Percentiles rank a stretch among this genome's conserved stretches.
Conservation (phyloP, 176 grass and related monocot species). For the Rhipidocladum racemiflorum region DNA sequence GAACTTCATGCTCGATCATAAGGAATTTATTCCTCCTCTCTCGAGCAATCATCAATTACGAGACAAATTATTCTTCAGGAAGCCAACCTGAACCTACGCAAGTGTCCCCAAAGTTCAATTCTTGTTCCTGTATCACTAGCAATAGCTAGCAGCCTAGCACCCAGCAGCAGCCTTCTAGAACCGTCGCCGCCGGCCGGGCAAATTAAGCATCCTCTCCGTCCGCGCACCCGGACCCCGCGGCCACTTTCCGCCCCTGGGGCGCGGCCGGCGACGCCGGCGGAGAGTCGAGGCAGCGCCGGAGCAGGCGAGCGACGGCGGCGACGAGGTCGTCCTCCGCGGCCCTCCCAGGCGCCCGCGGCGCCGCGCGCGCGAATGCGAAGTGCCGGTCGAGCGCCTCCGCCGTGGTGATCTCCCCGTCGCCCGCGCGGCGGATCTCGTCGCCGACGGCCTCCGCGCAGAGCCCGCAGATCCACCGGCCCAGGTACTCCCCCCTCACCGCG, state of each 20-base stretch:
- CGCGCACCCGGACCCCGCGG: slow-evolving; percentile 13
- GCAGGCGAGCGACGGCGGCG: slow-evolving; percentile 55
- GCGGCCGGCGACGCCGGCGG: slow-evolving; percentile 38
- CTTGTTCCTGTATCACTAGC: not conserved
- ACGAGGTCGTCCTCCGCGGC: slow-evolving; percentile 53
- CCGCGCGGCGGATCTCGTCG: slow-evolving; percentile 71
- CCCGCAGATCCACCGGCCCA: slow-evolving; percentile 74
- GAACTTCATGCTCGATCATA: slow-evolving; percentile 49
- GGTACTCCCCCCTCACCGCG: slow-evolving; percentile 47
- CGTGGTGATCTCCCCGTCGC: slow-evolving; percentile 40
- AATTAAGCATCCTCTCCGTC: slow-evolving; percentile 23
- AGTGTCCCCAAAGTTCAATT: slow-evolving; percentile 22
- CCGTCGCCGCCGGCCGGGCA: not conserved
- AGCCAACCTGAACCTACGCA: not conserved
- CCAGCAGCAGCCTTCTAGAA: not conserved
- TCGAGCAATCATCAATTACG: slow-evolving; percentile 44
- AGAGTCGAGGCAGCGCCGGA: slow-evolving; percentile 69
- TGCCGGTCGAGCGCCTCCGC: slow-evolving; percentile 79
- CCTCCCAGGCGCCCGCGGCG: not conserved
- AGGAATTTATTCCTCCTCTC: slow-evolving; percentile 24
- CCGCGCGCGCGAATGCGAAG: slow-evolving; percentile 47
- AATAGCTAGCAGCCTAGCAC: not conserved
- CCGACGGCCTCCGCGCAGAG: slow-evolving; percentile 68
- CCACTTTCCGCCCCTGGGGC: slow-evolving; percentile 32
- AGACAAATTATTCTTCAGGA: not conserved